These are phyloP conservation scores for Monosporascus sp. DNA, from an alignment of 2,329 filamentous ascomycete genomes.

Conservation along the genomic window DNA sequence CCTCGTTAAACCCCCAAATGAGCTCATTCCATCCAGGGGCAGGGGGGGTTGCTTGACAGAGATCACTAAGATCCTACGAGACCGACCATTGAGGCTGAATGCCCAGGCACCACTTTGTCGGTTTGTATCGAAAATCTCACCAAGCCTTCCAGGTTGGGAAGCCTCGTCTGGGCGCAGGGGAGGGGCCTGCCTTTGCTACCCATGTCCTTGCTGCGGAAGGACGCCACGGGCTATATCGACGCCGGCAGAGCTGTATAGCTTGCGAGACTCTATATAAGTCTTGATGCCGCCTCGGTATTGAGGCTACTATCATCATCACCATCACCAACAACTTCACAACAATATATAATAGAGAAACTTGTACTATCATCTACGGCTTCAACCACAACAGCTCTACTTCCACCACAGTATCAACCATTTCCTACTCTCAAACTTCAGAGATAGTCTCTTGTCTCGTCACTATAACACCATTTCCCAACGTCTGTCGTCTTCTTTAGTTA, in stretches of 20 bases:
- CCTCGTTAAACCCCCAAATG: too few species aligned
- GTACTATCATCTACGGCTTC: constrained; percentile 1
- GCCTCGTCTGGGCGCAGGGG: too few species aligned
- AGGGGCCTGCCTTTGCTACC: neutral
- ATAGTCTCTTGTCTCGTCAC: neutral
- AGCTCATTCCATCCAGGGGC: too few species aligned
- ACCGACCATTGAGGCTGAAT: neutral
- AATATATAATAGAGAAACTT: constrained; percentile 5
- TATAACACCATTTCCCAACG: neutral
- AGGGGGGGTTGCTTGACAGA: neutral
- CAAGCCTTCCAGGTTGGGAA: too few species aligned
- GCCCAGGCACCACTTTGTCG: neutral
- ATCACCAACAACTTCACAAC: constrained; percentile 14
- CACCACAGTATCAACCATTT: constrained; percentile 3
- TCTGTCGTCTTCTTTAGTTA: too few species aligned
- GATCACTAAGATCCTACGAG: neutral
- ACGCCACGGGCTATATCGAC: too few species aligned
- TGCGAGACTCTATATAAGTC: constrained; percentile 17
- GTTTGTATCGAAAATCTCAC: neutral
- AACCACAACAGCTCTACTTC: constrained; percentile 2
- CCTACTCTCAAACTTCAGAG: neutral
- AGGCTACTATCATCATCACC: constrained; percentile 15
- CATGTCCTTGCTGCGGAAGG: neutral
- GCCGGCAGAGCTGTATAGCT: neutral
- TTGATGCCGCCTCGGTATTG: constrained; percentile 10